Evolutionary conservation across 208 protist genomes (phyloP).

Genomic region (Wallacemonas sp.): DNA sequence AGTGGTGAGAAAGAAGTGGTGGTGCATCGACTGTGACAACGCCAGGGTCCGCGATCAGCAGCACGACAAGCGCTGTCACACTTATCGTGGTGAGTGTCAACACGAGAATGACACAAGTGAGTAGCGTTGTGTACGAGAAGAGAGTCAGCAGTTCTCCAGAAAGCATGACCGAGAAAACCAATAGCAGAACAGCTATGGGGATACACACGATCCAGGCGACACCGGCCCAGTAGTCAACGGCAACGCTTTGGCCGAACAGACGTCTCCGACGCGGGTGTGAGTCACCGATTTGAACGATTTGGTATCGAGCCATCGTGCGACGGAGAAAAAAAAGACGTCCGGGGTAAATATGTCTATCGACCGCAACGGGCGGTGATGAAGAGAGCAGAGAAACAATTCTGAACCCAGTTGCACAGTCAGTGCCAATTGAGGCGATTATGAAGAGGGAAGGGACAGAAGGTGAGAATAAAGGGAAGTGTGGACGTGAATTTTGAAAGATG

Average conservation of each 20-base stretch:
- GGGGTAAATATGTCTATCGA: too few relatives aligned
- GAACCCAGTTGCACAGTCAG: too few relatives aligned
- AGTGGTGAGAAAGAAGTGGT: conserved; percentile 32
- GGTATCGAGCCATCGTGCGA: not conserved
- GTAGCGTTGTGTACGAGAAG: conserved; percentile 4
- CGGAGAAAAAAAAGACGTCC: conserved; percentile 12
- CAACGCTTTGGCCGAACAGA: conserved; percentile 29
- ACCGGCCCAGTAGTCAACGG: conserved; percentile 26
- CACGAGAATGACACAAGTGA: not conserved
- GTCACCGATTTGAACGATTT: not conserved
- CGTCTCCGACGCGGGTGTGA: not conserved
- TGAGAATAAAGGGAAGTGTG: too few relatives aligned
- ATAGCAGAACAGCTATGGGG: conserved; percentile 6
- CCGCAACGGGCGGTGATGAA: too few relatives aligned
- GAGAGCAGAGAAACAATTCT: too few relatives aligned
- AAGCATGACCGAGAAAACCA: not conserved
- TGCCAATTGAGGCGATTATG: too few relatives aligned
- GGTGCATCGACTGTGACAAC: conserved; percentile 23
- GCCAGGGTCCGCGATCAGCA: conserved; percentile 53
- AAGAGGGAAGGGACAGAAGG: too few relatives aligned
- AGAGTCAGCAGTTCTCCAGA: not conserved
- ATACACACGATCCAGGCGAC: conserved; percentile 25
- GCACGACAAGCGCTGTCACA: conserved; percentile 13
- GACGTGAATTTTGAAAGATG: too few relatives aligned
- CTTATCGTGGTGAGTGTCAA: not conserved